A percentile compares a stretch with the other conserved stretches of the same genome.
These are phyloP conservation scores for Carallia pectinifolia DNA, from an alignment of 345 rosid species.

Conservation along the genomic window DNA sequence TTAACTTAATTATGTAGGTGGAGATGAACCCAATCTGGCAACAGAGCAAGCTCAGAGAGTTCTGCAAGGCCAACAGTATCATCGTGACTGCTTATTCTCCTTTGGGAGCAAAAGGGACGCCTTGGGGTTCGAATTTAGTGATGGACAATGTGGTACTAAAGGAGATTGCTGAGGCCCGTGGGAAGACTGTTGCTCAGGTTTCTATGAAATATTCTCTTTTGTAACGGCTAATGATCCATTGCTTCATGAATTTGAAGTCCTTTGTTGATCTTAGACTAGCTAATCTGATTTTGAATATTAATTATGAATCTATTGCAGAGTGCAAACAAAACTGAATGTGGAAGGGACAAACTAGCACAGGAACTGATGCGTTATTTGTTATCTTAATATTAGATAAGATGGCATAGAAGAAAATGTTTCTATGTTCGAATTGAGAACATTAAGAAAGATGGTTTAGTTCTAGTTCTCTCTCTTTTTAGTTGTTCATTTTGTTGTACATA, in stretches of 20 bases:
- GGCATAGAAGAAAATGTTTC: too few relatives aligned
- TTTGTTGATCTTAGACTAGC: background rate
- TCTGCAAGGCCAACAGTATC: slow-evolving; percentile 17
- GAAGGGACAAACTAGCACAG: too few relatives aligned
- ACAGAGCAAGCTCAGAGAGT: slow-evolving; percentile 29
- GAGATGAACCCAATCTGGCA: slow-evolving; percentile 38
- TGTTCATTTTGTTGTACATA: too few relatives aligned
- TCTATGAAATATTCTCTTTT: background rate
- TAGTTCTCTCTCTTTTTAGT: too few relatives aligned
- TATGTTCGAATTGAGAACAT: too few relatives aligned
- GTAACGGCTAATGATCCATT: background rate
- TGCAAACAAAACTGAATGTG: too few relatives aligned
- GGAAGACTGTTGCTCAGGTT: slow-evolving; percentile 35
- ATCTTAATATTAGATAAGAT: too few relatives aligned
- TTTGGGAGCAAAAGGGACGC: slow-evolving; percentile 25
- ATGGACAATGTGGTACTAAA: slow-evolving; percentile 22
- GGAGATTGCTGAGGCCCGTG: slow-evolving; percentile 19
- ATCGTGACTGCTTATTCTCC: slow-evolving; percentile 28
- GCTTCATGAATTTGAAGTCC: too few relatives aligned
- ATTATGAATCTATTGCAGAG: too few relatives aligned
- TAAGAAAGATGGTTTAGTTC: too few relatives aligned
- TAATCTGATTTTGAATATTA: too few relatives aligned
- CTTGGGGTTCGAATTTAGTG: slow-evolving; percentile 23
- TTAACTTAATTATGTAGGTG: slow-evolving; percentile 15
- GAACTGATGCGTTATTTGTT: too few relatives aligned